These are phyloP conservation scores for Penicillium freii DNA, from an alignment of 2,329 filamentous ascomycete genomes.

Conservation along the genomic window DNA sequence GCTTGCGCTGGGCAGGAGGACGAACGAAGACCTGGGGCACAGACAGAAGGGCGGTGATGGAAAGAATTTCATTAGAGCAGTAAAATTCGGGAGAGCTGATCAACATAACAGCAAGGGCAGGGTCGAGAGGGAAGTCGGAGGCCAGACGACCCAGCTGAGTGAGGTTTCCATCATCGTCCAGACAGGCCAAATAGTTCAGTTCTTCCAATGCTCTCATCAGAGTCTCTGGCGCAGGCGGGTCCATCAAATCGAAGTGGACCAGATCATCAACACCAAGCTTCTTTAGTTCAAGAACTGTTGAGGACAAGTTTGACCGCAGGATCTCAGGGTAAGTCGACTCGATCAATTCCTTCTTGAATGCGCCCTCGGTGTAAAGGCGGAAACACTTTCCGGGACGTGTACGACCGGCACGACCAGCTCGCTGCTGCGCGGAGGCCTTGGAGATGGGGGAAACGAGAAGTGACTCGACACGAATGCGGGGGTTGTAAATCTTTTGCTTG, in stretches of 20 bases:
- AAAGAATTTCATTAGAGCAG: constrained; percentile 97
- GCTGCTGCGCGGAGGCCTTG: constrained; percentile 93
- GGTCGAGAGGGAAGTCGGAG: constrained; percentile 93
- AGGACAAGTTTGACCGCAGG: constrained; percentile 87
- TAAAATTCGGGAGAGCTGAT: constrained; percentile 97
- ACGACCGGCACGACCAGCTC: constrained; percentile 98
- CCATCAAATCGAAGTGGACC: constrained; percentile 98
- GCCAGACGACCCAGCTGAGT: constrained; percentile 81
- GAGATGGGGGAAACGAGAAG: constrained; percentile 97
- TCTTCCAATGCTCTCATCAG: constrained; percentile 97
- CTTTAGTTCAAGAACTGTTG: constrained; percentile 93
- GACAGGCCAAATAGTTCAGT: constrained; percentile 92
- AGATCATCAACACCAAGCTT: constrained; percentile 94
- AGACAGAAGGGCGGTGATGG: constrained; percentile 87
- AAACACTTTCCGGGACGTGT: constrained; percentile 98
- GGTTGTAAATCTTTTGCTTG: constrained; percentile 99
- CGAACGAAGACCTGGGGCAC: constrained; percentile 93
- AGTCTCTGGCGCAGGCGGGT: constrained; percentile 94
- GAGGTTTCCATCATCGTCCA: constrained; percentile 93
- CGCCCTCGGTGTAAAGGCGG: constrained; percentile 88
- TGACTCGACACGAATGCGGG: constrained; percentile 92
- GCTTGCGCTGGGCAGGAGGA: constrained; percentile 78
- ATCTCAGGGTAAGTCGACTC: constrained; percentile 97
- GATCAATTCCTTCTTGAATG: constrained; percentile 97
- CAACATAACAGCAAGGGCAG: constrained; percentile 92